A percentile compares a stretch with the other conserved stretches of the same genome.
Conservation (phyloP, 2,329 filamentous ascomycete species). For the Dissoconium aciculare region DNA sequence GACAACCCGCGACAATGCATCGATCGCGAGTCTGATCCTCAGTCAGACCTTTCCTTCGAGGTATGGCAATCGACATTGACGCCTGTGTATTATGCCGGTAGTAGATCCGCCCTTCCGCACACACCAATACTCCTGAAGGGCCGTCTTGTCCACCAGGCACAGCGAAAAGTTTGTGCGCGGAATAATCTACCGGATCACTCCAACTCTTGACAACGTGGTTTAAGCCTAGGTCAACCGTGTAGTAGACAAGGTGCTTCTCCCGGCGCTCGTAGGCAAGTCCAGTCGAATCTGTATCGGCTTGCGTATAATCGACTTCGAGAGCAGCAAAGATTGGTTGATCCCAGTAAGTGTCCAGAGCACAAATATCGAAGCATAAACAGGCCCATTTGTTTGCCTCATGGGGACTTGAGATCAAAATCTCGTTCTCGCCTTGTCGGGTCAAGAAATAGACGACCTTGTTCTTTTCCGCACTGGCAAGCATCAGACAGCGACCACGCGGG, state of each 20-base stretch:
- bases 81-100: slow-evolving; percentile 96
- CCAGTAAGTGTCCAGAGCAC: slow-evolving; percentile 86
- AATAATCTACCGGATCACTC: slow-evolving; percentile 84
- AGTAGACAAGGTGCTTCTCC: slow-evolving; percentile 89
- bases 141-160: slow-evolving; percentile 89
- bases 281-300: slow-evolving; percentile 78
- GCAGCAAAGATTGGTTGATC: slow-evolving; percentile 94
- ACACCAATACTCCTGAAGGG: slow-evolving; percentile 88
- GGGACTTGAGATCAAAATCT: slow-evolving; percentile 91
- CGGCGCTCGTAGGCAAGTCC: slow-evolving; percentile 66
- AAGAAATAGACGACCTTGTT: slow-evolving; percentile 99
- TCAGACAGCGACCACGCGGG: slow-evolving; percentile 84
- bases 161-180: slow-evolving; percentile 80
- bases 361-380: slow-evolving; percentile 75
- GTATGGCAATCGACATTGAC: slow-evolving; percentile 76
- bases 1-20: slow-evolving; percentile 75
- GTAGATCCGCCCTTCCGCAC: slow-evolving; percentile 83
- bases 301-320: slow-evolving; percentile 83
- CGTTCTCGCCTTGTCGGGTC: slow-evolving; percentile 85
- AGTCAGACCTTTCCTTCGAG: slow-evolving; percentile 68
- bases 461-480: slow-evolving; percentile 91
- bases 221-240: slow-evolving; percentile 87
- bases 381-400: slow-evolving; percentile 90
- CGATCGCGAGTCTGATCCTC: slow-evolving; percentile 89
- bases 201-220: slow-evolving; percentile 97